Evolutionary conservation across 345 rosid species (phyloP), one percentile per base, ranked within the genome.

Genomic region (Fremontodendron californicum): DNA sequence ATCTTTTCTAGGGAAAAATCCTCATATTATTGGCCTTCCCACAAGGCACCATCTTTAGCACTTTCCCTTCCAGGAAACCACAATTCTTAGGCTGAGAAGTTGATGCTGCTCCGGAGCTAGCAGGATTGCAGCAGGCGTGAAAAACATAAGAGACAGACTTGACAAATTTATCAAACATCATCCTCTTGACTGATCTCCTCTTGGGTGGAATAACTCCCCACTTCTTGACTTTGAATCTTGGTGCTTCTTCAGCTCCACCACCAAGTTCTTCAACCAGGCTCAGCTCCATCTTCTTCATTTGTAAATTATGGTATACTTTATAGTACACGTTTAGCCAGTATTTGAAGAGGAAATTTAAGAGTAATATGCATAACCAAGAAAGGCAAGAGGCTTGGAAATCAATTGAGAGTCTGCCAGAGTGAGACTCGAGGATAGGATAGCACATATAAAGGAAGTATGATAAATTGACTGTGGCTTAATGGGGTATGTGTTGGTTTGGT

Each of bases 101-200:
- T 6, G 25, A 19, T 9, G 12, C 1, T 16, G 21, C 69, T 63
- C 13, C 11, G 42, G 52, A 58, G 68, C 67, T 42, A 43, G 8
- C 37, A 46, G 58, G 18, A 5, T 27, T 43, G 72, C 33, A 62
- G 60, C 43, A 62, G 27, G 46, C 18, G 1, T n/a, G 33, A 12
- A 75, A 49, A 35, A 64, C 21, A 49, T 18, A 74, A 33, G 68
- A 29, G 40, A 55, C 27, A 12, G 66, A 74, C 23, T 23, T 4
- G 73, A 66, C n/a, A 11, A 79, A 3, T 35, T 43, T 9, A 66
- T 74, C 51, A 19, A 65, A 45, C 27, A 66, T 54, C 62, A 74
- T 79, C 23, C 19, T 74, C 46, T 79, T 74, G 8, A 79, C 82
- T 48, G 71, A 60, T 64, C 78, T 79, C 48, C 70, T 75, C 70